phyloP scores from a whole-genome alignment of 2,329 filamentous ascomycete species.

The Aspergillus terreus region DNA sequence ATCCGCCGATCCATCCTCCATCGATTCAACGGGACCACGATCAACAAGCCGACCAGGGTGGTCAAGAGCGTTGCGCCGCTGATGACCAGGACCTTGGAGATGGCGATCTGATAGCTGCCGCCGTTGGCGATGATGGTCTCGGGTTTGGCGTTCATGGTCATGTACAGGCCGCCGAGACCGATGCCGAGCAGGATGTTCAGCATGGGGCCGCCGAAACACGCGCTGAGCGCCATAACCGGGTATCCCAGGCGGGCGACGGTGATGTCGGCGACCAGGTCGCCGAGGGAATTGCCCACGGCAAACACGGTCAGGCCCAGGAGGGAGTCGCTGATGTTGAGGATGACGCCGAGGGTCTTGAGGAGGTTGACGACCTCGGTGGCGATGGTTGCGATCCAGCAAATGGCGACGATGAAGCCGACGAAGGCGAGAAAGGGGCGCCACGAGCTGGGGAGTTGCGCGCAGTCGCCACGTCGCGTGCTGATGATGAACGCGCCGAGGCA shows the following conservation, averaged over 20 bases:
- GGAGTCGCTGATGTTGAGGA: conserved; percentile 89
- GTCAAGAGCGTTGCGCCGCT: conserved; percentile 78
- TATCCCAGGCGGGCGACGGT: conserved; percentile 91
- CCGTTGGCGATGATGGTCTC: conserved; percentile 9
- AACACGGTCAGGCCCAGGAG: conserved; percentile 94
- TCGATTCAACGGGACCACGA: conserved; percentile 77
- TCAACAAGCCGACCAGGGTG: conserved; percentile 72
- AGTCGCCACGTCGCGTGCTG: conserved; percentile 55
- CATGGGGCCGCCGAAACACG: conserved; percentile 98
- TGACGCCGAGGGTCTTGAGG: conserved; percentile 86
- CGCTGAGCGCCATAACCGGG: conserved; percentile 91
- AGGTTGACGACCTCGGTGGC: conserved; percentile 94
- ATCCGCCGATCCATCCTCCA: conserved; percentile 83
- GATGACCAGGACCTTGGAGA: conserved; percentile 80
- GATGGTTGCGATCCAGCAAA: conserved; percentile 95
- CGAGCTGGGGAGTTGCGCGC: conserved; percentile 57
- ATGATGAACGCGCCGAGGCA: conserved; percentile 64
- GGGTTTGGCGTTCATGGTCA: conserved; percentile 62
- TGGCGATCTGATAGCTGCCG: conserved; percentile 73
- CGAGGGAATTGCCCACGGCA: conserved; percentile 90
- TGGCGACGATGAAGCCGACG: conserved; percentile 83
- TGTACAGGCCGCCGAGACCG: conserved; percentile 84
- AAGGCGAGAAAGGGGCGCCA: conserved; percentile 80
- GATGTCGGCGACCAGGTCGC: conserved; percentile 90
- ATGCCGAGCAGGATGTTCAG: conserved; percentile 94